These are phyloP conservation scores for Cladosporium sp. DNA, from an alignment of 2,329 filamentous ascomycete genomes.

Conservation along the genomic window DNA sequence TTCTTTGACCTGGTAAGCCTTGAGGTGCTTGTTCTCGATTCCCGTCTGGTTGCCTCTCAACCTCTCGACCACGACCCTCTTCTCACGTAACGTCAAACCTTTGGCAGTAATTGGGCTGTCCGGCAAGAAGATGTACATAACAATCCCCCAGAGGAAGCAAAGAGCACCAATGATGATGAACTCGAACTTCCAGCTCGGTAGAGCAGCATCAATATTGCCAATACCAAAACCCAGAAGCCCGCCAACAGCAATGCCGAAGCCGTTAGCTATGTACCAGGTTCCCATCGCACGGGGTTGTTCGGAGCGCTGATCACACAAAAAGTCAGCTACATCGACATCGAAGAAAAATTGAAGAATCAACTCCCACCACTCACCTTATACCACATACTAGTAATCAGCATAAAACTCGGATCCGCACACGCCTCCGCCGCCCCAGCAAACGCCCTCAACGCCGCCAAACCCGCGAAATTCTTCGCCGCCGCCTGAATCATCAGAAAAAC, in stretches of 20 bases:
- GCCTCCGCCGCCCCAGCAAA: conserved; percentile 60
- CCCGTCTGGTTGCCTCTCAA: conserved; percentile 59
- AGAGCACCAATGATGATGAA: conserved; percentile 63
- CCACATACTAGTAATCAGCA: conserved; percentile 67
- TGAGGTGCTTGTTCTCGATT: conserved; percentile 56
- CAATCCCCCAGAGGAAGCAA: conserved; percentile 60
- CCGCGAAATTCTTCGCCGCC: conserved; percentile 48
- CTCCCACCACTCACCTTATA: conserved; percentile 20
- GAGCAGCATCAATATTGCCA: conserved; percentile 57
- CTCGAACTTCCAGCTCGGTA: conserved; percentile 65
- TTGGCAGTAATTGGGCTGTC: conserved; percentile 55
- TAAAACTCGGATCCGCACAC: conserved; percentile 60
- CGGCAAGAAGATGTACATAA: conserved; percentile 44
- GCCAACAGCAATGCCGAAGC: conserved; percentile 60
- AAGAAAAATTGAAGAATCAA: background rate
- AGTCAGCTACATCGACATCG: background rate
- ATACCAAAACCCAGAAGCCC: conserved; percentile 61
- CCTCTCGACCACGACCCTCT: conserved; percentile 56
- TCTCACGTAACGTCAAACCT: conserved; percentile 53
- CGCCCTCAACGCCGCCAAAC: conserved; percentile 58
- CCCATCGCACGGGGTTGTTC: conserved; percentile 64
- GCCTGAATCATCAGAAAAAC: conserved; percentile 40
- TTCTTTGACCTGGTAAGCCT: conserved; percentile 57
- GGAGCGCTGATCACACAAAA: conserved; percentile 48
- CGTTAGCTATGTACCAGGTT: conserved; percentile 61